phyloP scores from a whole-genome alignment of 2,329 filamentous ascomycete genomes.

The Volutella citrinella region DNA sequence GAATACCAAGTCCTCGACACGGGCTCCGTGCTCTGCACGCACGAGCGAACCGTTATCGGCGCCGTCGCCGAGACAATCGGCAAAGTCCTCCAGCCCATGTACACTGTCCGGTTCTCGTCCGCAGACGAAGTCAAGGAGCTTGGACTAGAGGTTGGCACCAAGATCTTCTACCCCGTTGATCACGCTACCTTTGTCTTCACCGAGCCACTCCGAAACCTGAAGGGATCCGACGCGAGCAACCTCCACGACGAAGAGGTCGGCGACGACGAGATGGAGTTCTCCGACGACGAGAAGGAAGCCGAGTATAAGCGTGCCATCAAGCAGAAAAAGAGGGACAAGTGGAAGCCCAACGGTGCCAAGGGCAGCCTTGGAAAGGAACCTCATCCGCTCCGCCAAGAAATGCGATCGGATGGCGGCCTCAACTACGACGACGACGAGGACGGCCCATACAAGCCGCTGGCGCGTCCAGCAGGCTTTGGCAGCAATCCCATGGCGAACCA shows the following conservation, averaged over 20 bases:
- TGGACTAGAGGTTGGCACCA: slow-evolving; percentile 65
- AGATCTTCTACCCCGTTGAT: slow-evolving; percentile 74
- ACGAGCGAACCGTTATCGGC: slow-evolving; percentile 73
- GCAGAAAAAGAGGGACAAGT: slow-evolving; percentile 57
- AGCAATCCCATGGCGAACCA: slow-evolving; percentile 43
- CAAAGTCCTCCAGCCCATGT: slow-evolving; percentile 80
- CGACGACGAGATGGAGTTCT: slow-evolving; percentile 89
- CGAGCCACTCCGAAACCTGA: slow-evolving; percentile 71
- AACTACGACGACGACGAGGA: slow-evolving; percentile 69
- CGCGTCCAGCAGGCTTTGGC: slow-evolving; percentile 64
- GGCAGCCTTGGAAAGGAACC: slow-evolving; percentile 34
- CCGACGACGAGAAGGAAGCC: slow-evolving; percentile 91
- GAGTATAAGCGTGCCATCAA: slow-evolving; percentile 72
- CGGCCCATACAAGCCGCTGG: slow-evolving; percentile 68
- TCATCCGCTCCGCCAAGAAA: slow-evolving; percentile 40
- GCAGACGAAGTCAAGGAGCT: slow-evolving; percentile 64
- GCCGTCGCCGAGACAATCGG: slow-evolving; percentile 84
- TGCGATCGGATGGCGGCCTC: slow-evolving; percentile 43
- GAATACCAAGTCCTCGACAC: slow-evolving; percentile 82
- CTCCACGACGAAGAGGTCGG: slow-evolving; percentile 88
- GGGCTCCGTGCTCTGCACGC: slow-evolving; percentile 78
- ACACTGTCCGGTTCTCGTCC: slow-evolving; percentile 74
- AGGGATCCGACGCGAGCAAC: slow-evolving; percentile 92
- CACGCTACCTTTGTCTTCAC: slow-evolving; percentile 87
- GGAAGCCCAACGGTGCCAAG: slow-evolving; percentile 35